These are phyloP conservation scores for Pseudoneurospora amorphoporcata DNA, from an alignment of 495 filamentous ascomycete genomes.

Conservation along the genomic window DNA sequence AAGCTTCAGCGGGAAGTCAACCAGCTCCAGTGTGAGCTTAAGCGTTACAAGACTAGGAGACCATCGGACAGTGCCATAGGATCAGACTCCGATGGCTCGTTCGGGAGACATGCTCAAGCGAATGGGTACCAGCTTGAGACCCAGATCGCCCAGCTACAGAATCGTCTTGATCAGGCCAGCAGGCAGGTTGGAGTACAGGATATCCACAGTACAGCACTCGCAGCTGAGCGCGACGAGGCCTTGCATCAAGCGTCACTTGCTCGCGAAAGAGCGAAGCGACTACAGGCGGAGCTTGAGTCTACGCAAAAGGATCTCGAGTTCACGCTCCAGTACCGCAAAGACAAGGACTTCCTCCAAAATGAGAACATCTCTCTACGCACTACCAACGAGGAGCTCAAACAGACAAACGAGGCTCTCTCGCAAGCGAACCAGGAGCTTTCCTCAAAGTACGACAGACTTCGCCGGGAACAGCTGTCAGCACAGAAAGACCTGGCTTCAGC, in stretches of 20 bases:
- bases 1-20: constrained; percentile 36
- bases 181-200: constrained; percentile 34
- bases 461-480: constrained; percentile 23
- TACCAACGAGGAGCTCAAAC: constrained; percentile 23
- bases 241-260: constrained; percentile 32
- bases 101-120: constrained; percentile 22
- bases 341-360: constrained; percentile 22
- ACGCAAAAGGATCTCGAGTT: constrained; percentile 28
- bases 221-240: constrained; percentile 36
- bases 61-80: constrained; percentile 34
- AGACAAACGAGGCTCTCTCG: constrained; percentile 16
- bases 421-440: constrained; percentile 18
- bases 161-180: constrained; percentile 36
- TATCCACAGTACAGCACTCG: constrained; percentile 34
- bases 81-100: constrained; percentile 34
- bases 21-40: constrained; percentile 32
- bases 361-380: constrained; percentile 26
- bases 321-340: constrained; percentile 20
- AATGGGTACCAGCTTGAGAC: constrained; percentile 31
- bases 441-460: constrained; percentile 26
- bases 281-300: constrained; percentile 30
- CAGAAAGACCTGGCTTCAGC: constrained; percentile 26
- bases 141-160: constrained; percentile 29
- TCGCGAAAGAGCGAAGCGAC: constrained; percentile 32
- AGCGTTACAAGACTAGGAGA: constrained; percentile 27